Evolutionary conservation across 345 rosid species (phyloP), one percentile per base, ranked within the genome.

Genomic region (Brassica juncea): DNA sequence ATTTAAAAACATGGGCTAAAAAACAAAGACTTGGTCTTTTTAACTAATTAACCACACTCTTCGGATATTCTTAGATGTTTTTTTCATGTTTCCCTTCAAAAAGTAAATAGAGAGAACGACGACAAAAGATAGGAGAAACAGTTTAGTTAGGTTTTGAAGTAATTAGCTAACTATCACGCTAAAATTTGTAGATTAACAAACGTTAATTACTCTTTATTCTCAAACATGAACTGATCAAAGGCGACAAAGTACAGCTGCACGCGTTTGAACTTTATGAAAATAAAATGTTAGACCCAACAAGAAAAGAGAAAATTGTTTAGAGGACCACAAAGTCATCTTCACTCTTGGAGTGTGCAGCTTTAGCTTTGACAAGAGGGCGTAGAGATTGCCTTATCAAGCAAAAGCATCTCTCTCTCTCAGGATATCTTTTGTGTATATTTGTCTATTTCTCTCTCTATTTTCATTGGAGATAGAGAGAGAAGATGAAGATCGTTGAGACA

Each of bases 371-470:
- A 80, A 68, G 65, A 74, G 68, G 69, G 57, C 59, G 70, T 73
- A 80, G 49, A 80, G 66, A 69, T 80, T 80, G 82, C 82, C 82
- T 68, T 68, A 79, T 79, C 74, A 79, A 79, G 82, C 82, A 73
- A 73, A 79, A 79, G 82, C 70, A 72, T 73, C 73, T 72, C 73
- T 60, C 73, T 60, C 71, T 42, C 49, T 37, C 60, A 58, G 66
- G 68, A 28, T 28, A 28, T 73, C 78, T 35, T 59, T 68, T 80
- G 70, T 79, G 74, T 68, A 42, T 68, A 21, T 73, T 44, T 66
- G 76, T 57, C 64, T 72, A 37, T 72, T 52, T 65, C 42, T 62
- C 37, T 67, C 30, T 52, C 2, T 49, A 4, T n/a, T 6, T 52
- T 8, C 49, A 10, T 34, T 34, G 44, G 44, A 37, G n/a, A 76